These are phyloP conservation scores for Magnolia kwangsiensis DNA, from an alignment of 164 flowering plant species.

Conservation along the genomic window DNA sequence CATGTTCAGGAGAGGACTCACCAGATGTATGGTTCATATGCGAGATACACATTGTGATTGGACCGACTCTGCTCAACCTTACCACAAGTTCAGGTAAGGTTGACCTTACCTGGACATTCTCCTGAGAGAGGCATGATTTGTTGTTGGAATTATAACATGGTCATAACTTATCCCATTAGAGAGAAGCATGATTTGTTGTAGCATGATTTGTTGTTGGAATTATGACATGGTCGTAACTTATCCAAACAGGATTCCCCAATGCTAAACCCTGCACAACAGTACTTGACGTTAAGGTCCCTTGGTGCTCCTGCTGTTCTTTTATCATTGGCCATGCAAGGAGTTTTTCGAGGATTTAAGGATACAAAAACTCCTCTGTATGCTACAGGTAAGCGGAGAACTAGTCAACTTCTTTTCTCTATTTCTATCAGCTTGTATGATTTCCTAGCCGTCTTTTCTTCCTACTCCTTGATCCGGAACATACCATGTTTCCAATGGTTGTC, in stretches of 20 bases:
- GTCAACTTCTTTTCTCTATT: neutral
- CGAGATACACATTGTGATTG: too few species aligned
- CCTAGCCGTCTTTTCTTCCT: too few species aligned
- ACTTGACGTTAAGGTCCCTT: constrained; percentile 52
- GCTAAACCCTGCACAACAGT: constrained; percentile 43
- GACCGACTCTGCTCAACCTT: too few species aligned
- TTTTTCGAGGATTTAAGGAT: constrained; percentile 61
- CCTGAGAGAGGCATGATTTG: neutral
- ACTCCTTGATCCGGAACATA: neutral
- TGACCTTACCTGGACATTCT: too few species aligned
- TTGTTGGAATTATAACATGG: neutral
- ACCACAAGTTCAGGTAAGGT: too few species aligned
- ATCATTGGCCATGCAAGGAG: constrained; percentile 63
- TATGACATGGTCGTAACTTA: neutral
- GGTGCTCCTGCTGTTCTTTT: constrained; percentile 71
- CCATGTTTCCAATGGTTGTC: neutral
- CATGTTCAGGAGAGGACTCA: too few species aligned
- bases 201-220: neutral
- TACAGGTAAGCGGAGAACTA: constrained; percentile 31
- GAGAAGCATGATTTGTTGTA: neutral
- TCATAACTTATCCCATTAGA: neutral
- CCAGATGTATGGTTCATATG: too few species aligned
- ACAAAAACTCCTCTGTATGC: constrained; percentile 63
- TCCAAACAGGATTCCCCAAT: constrained; percentile 47
- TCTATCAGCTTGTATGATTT: neutral